Conservation (phyloP, 2,329 filamentous ascomycete genomes). For the Stachybotrys echinatus region DNA sequence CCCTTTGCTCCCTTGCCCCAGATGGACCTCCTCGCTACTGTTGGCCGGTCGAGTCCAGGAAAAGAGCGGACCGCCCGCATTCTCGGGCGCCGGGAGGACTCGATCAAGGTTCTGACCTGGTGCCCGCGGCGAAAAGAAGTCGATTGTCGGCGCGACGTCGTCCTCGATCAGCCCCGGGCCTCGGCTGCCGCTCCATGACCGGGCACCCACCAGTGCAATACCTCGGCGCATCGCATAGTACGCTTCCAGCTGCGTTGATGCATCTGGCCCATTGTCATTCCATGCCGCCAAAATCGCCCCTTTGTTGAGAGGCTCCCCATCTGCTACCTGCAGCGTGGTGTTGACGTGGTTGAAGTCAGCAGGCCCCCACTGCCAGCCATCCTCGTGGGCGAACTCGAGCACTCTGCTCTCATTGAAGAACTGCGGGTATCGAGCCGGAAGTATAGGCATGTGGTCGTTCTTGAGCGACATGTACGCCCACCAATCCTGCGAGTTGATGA, state of each 20-base stretch:
- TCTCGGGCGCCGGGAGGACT: conserved; percentile 7
- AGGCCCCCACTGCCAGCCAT: conserved; percentile 40
- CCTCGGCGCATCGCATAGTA: conserved; percentile 40
- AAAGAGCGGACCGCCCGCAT: conserved; percentile 14
- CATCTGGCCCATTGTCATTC: conserved; percentile 44
- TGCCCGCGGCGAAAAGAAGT: conserved; percentile 27
- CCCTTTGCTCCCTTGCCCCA: conserved; percentile 35
- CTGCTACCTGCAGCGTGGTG: conserved; percentile 27
- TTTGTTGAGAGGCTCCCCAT: conserved; percentile 18
- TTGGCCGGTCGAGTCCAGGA: conserved; percentile 23
- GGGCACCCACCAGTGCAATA: conserved; percentile 36
- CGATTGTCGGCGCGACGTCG: conserved; percentile 25
- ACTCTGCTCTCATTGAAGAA: conserved; percentile 38
- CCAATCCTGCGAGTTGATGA: conserved; percentile 44
- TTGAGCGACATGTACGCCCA: conserved; percentile 52
- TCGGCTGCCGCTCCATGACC: conserved; percentile 35
- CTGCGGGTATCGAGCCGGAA: conserved; percentile 39
- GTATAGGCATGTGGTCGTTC: conserved; percentile 42
- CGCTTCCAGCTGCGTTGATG: conserved; percentile 40
- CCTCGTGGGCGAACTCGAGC: conserved; percentile 35
- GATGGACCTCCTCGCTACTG: conserved; percentile 4
- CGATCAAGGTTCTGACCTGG: conserved; percentile 41
- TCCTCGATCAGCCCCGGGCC: conserved; percentile 22
- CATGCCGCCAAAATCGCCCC: conserved; percentile 38
- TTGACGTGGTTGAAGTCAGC: conserved; percentile 37